A percentile compares a stretch with the other conserved stretches of the same genome.
Conservation (phyloP, 306 rosid genomes). For the Echinosophora koreensis region DNA sequence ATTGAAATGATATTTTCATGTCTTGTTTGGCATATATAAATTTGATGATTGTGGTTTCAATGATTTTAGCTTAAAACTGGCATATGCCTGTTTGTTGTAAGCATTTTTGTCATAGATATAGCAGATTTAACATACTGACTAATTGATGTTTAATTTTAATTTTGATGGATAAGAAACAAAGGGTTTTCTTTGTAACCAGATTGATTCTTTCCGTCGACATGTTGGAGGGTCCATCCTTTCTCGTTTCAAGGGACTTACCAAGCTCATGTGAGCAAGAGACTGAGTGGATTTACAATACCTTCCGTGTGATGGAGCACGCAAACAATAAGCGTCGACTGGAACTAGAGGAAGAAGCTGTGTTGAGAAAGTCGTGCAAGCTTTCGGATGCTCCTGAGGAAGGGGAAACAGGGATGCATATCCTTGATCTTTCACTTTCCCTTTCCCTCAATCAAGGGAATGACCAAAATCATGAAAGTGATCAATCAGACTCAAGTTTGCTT, state of each 20-base stretch:
- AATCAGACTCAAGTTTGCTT: slow-evolving; percentile 59
- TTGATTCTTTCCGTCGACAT: slow-evolving; percentile 50
- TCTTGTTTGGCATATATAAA: slow-evolving; percentile 3
- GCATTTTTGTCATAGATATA: slow-evolving; percentile 30
- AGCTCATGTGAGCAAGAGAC: slow-evolving; percentile 75
- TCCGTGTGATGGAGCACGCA: slow-evolving; percentile 53
- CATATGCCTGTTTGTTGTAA: neutral
- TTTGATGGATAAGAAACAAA: slow-evolving; percentile 40
- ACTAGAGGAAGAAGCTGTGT: slow-evolving; percentile 47
- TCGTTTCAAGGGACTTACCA: slow-evolving; percentile 67
- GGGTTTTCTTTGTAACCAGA: slow-evolving; percentile 32
- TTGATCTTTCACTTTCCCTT: slow-evolving; percentile 43
- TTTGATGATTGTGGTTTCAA: slow-evolving; percentile 27
- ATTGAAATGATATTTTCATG: neutral
- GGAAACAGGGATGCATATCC: slow-evolving; percentile 24
- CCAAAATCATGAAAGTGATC: slow-evolving; percentile 49
- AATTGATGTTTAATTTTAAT: slow-evolving; percentile 41
- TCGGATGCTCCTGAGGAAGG: slow-evolving; percentile 46
- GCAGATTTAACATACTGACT: slow-evolving; percentile 23
- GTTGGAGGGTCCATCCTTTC: slow-evolving; percentile 83
- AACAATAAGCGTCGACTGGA: slow-evolving; percentile 55
- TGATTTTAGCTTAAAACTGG: slow-evolving; percentile 37
- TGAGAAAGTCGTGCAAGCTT: slow-evolving; percentile 60
- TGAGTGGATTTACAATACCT: slow-evolving; percentile 66
- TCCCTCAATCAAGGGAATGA: slow-evolving; percentile 42